Evolutionary conservation across 2,329 filamentous ascomycete genomes (phyloP).

Genomic region (Exserohilum rostratum): DNA sequence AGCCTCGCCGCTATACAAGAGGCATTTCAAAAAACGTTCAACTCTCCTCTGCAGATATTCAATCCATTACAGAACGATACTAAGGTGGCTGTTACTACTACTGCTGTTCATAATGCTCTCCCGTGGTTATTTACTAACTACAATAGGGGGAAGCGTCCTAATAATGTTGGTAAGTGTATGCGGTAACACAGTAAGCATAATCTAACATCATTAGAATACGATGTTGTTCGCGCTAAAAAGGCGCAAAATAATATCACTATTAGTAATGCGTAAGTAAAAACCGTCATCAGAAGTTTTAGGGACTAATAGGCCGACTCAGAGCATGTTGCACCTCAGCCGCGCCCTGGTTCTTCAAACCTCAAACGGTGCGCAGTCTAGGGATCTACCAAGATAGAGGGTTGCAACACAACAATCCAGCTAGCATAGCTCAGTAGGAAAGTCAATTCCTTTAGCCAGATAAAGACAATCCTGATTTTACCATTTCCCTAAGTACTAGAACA

Average conservation of each 20-base stretch:
- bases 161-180: background rate
- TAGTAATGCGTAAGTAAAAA: background rate
- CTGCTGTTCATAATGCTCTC: slow-evolving; percentile 19
- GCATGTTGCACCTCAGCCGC: slow-evolving; percentile 4
- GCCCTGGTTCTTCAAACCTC: slow-evolving; percentile 4
- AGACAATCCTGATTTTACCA: background rate
- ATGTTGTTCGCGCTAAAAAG: background rate
- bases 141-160: slow-evolving; percentile 24
- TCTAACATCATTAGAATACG: background rate
- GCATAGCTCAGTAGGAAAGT: background rate
- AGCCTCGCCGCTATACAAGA: slow-evolving; percentile 29
- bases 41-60: slow-evolving; percentile 30
- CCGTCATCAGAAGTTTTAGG: background rate
- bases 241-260: slow-evolving; percentile 1
- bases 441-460: background rate
- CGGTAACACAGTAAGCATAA: background rate
- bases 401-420: slow-evolving; percentile 3
- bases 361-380: background rate
- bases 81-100: slow-evolving; percentile 40
- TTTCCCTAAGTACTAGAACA: background rate
- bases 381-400: background rate
- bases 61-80: slow-evolving; percentile 30
- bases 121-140: slow-evolving; percentile 40
- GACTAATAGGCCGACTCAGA: background rate
- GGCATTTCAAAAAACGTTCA: slow-evolving; percentile 25